Evolutionary conservation across 208 protist genomes (phyloP).

Genomic region (Acanthamoeba lenticulata): DNA sequence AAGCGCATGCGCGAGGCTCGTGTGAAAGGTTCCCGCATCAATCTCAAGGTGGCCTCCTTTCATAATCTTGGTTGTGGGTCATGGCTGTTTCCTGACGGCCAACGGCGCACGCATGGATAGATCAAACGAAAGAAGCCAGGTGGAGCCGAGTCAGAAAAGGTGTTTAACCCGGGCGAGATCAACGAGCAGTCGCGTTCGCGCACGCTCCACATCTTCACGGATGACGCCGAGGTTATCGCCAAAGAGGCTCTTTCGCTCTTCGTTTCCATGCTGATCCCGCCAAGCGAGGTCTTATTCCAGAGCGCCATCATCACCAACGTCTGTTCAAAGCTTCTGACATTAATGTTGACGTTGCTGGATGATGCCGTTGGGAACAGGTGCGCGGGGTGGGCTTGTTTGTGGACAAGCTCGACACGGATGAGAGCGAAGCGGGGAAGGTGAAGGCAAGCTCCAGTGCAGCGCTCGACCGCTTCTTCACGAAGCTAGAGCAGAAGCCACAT

Average conservation of each 20-base stretch:
- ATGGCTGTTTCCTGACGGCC: no score
- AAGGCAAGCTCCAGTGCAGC: not conserved
- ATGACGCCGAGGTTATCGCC: not conserved
- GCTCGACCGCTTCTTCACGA: not conserved
- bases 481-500: not conserved
- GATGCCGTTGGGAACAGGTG: not conserved
- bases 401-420: constrained; percentile 17
- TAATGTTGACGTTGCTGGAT: no score
- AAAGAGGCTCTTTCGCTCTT: constrained; percentile 31
- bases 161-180: constrained; percentile 52
- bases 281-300: constrained; percentile 40
- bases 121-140: constrained; percentile 50
- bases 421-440: not conserved
- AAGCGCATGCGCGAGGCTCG: constrained; percentile 20
- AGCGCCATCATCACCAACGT: no score
- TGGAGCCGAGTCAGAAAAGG: constrained; percentile 37
- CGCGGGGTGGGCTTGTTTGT: constrained; percentile 43
- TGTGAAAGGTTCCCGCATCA: not conserved
- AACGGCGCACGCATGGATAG: no score
- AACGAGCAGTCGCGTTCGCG: constrained; percentile 8
- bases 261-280: constrained; percentile 56
- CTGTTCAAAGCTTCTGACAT: no score
- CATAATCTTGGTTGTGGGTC: no score
- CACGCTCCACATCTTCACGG: not conserved
- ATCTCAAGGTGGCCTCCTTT: not conserved